Evolutionary conservation across 2,329 filamentous ascomycete species (phyloP), one percentile per base, ranked within the genome.

Genomic region (Xylariaceae sp.): DNA sequence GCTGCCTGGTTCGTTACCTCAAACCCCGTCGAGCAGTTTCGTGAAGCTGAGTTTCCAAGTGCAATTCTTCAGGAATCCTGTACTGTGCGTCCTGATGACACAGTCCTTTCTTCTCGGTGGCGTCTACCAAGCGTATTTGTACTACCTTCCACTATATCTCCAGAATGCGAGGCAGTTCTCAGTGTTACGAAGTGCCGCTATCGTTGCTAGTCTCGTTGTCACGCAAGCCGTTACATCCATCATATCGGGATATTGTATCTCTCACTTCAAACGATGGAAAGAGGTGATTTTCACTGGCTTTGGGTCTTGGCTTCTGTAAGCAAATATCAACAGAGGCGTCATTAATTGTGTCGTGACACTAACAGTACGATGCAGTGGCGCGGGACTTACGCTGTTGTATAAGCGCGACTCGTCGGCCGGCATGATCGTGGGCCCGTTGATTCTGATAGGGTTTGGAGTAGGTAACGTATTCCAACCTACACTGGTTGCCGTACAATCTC

Each of bases 91-190:
- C 7, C 74, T 87, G 52, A 67, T 86, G 42, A 38, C 74, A 3
- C 80, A 86, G 58, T 80, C 75, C 59, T 77, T 86, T 54, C 65
- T 87, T 18, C 74, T 84, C 18, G 81, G 83, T 5, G 69, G 77
- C 12, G 75, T 77, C 1, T 85, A 82, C 57, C 82, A 83, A 56
- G 70, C 75, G 2, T 75, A 76, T 49, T 65, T 85, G 1, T 85
- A 83, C 63, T 85, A 80, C 57, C 62, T 85, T 5, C 82, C 82
- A 1, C 67, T 85, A 0, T 86, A 82, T 62, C 78, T 81, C 40
- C 80, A 85, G 55, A 83, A 83, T 49, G 78, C 75, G 2, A 59
- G 61, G 17, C 59, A 61, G 15, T 66, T 60, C 44, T 61, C 63
- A 6, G 57, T 65, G 11, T 48, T 68, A 3, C 71, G 74, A 19